Percentiles rank a stretch among this genome's conserved stretches.
These are phyloP conservation scores for Xerocomellus intermedius DNA, from an alignment of 768 basidiomycete species.

Conservation along the genomic window DNA sequence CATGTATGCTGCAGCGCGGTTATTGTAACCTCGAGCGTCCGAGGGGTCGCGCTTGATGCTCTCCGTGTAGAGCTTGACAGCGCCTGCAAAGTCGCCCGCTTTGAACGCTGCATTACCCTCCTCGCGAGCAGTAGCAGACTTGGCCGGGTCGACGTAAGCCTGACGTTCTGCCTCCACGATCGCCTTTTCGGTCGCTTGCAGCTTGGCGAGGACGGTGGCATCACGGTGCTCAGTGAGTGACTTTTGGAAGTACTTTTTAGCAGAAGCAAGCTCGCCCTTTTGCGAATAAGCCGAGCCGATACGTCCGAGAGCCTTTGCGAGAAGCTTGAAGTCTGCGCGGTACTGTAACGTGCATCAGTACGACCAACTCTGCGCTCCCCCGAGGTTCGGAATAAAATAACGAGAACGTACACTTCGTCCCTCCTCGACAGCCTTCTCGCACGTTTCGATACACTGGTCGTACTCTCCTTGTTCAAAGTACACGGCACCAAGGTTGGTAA, in stretches of 20 bases:
- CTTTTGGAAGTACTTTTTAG: constrained; percentile 92
- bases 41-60: constrained; percentile 93
- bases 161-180: constrained; percentile 75
- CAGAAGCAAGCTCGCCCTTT: constrained; percentile 70
- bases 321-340: constrained; percentile 90
- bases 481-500: constrained; percentile 88
- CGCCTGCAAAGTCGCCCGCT: constrained; percentile 83
- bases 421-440: constrained; percentile 96
- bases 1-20: constrained; percentile 96
- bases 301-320: constrained; percentile 93
- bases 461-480: constrained; percentile 94
- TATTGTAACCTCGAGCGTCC: constrained; percentile 94
- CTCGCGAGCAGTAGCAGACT: constrained; percentile 80
- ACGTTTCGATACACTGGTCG: constrained; percentile 85
- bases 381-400: not conserved
- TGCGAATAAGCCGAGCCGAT: constrained; percentile 82
- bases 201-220: constrained; percentile 85
- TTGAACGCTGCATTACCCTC: constrained; percentile 94
- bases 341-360: constrained; percentile 42
- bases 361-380: not conserved
- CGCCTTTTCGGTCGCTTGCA: constrained; percentile 76
- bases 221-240: constrained; percentile 96
- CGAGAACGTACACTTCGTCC: constrained; percentile 63
- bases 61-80: constrained; percentile 92
- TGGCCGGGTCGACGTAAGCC: constrained; percentile 85